A percentile compares a stretch with the other conserved stretches of the same genome.
Evolutionary conservation across 2,329 filamentous ascomycete species (phyloP).

Genomic region (Aureobasidium leucospermi): DNA sequence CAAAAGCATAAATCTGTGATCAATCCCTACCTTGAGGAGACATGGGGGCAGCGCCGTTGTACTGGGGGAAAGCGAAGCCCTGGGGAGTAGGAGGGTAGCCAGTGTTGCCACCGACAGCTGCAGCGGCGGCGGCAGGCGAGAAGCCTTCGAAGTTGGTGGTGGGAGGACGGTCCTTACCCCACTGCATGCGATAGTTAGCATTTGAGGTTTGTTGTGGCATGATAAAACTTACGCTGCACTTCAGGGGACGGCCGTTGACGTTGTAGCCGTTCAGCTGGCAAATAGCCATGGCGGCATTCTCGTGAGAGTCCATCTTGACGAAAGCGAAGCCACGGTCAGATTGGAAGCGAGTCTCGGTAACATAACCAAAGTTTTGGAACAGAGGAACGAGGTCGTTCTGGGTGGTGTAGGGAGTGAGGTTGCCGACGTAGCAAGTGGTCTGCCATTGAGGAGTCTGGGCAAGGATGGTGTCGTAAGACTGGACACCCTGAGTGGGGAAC

Average conservation of each 20-base stretch:
- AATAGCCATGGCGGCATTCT: constrained; percentile 97
- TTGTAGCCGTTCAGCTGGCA: constrained; percentile 98
- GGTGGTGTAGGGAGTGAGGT: constrained; percentile 94
- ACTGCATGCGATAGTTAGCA: constrained; percentile 49
- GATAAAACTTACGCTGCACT: constrained; percentile 84
- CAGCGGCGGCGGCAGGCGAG: constrained; percentile 62
- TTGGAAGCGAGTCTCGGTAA: constrained; percentile 95
- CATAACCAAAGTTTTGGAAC: constrained; percentile 97
- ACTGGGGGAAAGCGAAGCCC: constrained; percentile 84
- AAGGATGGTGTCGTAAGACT: constrained; percentile 96
- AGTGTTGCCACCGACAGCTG: constrained; percentile 56
- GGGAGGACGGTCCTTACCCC: constrained; percentile 97
- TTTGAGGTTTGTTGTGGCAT: constrained; percentile 18
- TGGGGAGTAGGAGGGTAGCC: constrained; percentile 66
- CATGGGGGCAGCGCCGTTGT: constrained; percentile 65
- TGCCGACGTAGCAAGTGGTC: constrained; percentile 96
- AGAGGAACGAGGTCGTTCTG: constrained; percentile 95
- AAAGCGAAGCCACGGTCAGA: constrained; percentile 97
- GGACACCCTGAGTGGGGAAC: constrained; percentile 91
- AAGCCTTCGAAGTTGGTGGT: constrained; percentile 75
- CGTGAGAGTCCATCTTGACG: constrained; percentile 98
- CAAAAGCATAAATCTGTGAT: constrained; percentile 19
- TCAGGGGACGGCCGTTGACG: constrained; percentile 90
- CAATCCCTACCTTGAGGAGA: constrained; percentile 48
- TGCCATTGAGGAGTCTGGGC: constrained; percentile 95